Base-by-base conservation (phyloP, 2,329 filamentous ascomycete species). In the Aspergillus fischeri region DNA sequence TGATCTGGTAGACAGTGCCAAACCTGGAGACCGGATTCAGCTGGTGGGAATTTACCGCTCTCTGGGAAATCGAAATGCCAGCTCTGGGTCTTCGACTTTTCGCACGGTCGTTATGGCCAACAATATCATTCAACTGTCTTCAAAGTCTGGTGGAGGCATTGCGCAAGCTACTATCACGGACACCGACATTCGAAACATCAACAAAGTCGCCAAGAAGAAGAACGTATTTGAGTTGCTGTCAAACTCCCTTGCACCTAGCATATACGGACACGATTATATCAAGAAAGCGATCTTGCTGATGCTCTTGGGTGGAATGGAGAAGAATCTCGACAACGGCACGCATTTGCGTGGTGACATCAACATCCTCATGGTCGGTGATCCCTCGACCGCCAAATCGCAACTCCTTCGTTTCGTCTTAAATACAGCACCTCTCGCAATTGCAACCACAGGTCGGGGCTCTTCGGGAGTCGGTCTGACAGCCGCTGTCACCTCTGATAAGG, bases 321-420 rank as follows among this genome's bases (percentile, higher is more conserved):
- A 99, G 82, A 99, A 99, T 69, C 77, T 99, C 56, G 94, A 97
- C 62, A 99, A 99, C 67, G 94, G 94, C 57, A 97, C 94, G 1
- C 94, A 99, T 83, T 78, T 99, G 72, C 89, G 94, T 83, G 94
- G 94, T 79, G 94, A 99, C 70, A 97, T 99, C 78, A 99, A 99
- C 73, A 96, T 99, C 64, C 82, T 99, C 52, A 97, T 99, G 94
- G 93, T 99, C 47, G 94, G 94, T 77, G 94, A 99, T 74, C 94
- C 94, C 3, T 99, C 94, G 0, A 99, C 94, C 0, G 94, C 94
- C 59, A 99, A 99, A 74, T 99, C 94, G n/a, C 94, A 99, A 72
- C 83, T 99, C 55, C 83, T 99, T 45, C 90, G 94, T 27, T 99
- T 99, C 68, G 94, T 99, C 11, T 83, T 97, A 63, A 99, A 99